phyloP scores from a whole-genome alignment of 2,329 filamentous ascomycete genomes.

The Alternaria solani region DNA sequence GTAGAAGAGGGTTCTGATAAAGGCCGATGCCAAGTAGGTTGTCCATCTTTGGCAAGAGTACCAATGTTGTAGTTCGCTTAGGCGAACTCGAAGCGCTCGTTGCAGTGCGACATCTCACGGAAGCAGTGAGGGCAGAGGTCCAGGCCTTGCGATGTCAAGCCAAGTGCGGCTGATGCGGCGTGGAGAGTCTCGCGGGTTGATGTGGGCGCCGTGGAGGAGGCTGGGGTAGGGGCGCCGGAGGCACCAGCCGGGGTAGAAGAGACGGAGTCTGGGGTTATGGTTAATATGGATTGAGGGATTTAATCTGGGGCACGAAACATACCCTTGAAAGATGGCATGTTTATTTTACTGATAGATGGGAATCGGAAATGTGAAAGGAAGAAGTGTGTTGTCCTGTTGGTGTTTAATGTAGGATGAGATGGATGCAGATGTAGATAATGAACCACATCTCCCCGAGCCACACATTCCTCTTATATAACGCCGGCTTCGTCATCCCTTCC shows the following conservation, averaged over 20 bases:
- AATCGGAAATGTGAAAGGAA: neutral
- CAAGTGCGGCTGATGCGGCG: slow-evolving; percentile 29
- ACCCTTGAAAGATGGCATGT: slow-evolving; percentile 36
- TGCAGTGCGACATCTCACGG: slow-evolving; percentile 38
- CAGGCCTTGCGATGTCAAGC: slow-evolving; percentile 29
- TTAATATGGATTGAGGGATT: slow-evolving; percentile 3
- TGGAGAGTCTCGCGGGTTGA: slow-evolving; percentile 34
- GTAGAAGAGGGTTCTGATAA: neutral
- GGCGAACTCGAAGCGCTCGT: slow-evolving; percentile 36
- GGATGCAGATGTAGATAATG: neutral
- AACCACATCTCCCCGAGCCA: neutral
- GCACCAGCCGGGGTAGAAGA: slow-evolving; percentile 36
- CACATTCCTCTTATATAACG: slow-evolving; percentile 22
- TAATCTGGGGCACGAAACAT: neutral
- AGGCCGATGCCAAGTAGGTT: neutral
- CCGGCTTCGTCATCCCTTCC: slow-evolving; percentile 15
- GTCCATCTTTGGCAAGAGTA: neutral
- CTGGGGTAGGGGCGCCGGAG: slow-evolving; percentile 31
- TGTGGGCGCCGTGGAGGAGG: slow-evolving; percentile 21
- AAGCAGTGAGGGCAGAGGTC: slow-evolving; percentile 40
- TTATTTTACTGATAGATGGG: slow-evolving; percentile 1
- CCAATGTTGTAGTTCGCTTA: slow-evolving; percentile 1
- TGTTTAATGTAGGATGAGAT: neutral
- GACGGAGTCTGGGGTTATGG: slow-evolving; percentile 25
- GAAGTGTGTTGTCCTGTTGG: neutral